Evolutionary conservation across 495 filamentous ascomycete species (phyloP), one percentile per base, ranked within the genome.

Genomic region (Neurospora africana): DNA sequence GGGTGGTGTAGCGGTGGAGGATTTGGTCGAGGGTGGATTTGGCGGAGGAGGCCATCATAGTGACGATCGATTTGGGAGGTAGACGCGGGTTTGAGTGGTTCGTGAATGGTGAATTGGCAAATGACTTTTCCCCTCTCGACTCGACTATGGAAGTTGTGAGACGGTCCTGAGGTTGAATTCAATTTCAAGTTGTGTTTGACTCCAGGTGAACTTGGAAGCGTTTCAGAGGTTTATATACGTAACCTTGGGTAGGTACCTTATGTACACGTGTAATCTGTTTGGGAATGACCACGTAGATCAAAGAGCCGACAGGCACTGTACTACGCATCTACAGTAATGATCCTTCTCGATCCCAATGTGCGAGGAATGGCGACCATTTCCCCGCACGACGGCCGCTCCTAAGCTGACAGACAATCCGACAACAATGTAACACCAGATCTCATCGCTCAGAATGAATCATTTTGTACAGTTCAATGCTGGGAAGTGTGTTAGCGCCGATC

Each of bases 11-110:
- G 9, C 68, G 47, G n/a, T 58, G 23, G 13, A 81, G 75, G 41
- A 81, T 78, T 17, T 33, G 41, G 58, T 77, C 53, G 40, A 81
- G 76, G 21, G 68, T 78, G 44, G 72, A 69, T 23, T 78, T 75
- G 37, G 37, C 9, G 73, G 76, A 75, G 70, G 44, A 33, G 27
- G 27, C 27, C 21, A 30, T 11, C 4, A 15, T 35, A 33, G 7
- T 17, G 17, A n/a, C 27, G 1, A 38, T 38, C 0, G 9, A 69
- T 37, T 69, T 67, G 73, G 67, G 71, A 17, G 13, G 27, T 27
- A 27, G 13, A 27, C 10, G 23, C 4, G 44, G 21, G 17, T 8
- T n/a, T 2, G 9, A 7, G 4, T 11, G n/a, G 43, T 47, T 47
- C 11, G 43, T 23, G 19, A 44, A 1, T 30, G 3, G 17, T 41